Percentiles rank a stretch among this genome's conserved stretches.
Conservation (phyloP, 306 rosid genomes). For the Boehmeria nivea region DNA sequence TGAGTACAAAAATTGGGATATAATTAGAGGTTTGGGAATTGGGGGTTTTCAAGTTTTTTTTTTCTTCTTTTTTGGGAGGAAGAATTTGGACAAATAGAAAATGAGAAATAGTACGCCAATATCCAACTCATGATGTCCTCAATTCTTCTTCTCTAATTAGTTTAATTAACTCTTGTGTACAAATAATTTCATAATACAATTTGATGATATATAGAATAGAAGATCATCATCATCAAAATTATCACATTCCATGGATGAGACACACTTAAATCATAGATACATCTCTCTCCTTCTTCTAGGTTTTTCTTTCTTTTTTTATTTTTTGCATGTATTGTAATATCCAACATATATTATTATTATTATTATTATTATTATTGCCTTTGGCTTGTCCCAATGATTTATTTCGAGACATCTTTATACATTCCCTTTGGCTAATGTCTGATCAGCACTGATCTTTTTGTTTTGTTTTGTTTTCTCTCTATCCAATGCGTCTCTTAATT, state of each 20-base stretch:
- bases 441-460: background rate
- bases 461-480: background rate
- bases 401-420: background rate
- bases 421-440: slow-evolving; percentile 9
- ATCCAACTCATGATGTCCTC: slow-evolving; percentile 12
- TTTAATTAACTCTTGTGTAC: slow-evolving; percentile 19
- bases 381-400: slow-evolving; percentile 8
- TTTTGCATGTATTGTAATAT: background rate
- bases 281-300: background rate
- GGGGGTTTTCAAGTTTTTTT: background rate
- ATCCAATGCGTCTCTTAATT: background rate
- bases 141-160: background rate
- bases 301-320: background rate
- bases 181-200: slow-evolving; percentile 24
- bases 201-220: slow-evolving; percentile 8
- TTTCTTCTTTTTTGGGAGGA: background rate
- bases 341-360: background rate
- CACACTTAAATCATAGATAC: slow-evolving; percentile 1
- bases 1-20: slow-evolving; percentile 2
- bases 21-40: slow-evolving; percentile 2
- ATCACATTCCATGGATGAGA: slow-evolving; percentile 6
- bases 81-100: background rate
- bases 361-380: background rate
- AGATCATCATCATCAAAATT: background rate
- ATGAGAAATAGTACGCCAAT: background rate